Evolutionary conservation across 176 grass and related monocot genomes (phyloP).

Genomic region (Oryza longistaminata): DNA sequence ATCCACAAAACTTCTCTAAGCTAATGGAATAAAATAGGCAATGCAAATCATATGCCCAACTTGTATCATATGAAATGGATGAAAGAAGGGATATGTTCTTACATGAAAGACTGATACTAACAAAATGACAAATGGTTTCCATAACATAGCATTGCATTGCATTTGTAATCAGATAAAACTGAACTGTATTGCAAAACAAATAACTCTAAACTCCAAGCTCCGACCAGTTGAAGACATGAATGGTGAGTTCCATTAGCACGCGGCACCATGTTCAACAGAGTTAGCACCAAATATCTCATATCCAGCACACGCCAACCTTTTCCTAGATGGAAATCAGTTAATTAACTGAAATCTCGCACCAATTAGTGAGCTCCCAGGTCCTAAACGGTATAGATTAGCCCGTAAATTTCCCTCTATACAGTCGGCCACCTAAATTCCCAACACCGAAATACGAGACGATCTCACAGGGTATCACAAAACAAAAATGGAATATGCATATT

Average conservation of each 20-base stretch:
- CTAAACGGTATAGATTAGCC: neutral
- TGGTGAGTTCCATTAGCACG: neutral
- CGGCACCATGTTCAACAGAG: neutral
- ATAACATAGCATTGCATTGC: neutral
- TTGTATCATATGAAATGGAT: neutral
- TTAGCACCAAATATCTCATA: neutral
- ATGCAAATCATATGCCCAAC: neutral
- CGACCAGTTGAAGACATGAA: neutral
- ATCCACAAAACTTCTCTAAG: neutral
- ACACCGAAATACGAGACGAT: neutral
- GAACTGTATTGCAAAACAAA: neutral
- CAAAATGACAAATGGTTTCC: neutral
- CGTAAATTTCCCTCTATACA: neutral
- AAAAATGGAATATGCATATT: neutral
- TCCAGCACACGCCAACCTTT: no score
- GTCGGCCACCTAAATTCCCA: neutral
- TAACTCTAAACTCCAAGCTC: neutral
- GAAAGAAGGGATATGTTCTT: neutral
- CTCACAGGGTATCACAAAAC: neutral
- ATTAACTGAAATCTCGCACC: neutral
- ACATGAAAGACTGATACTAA: neutral
- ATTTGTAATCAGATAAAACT: neutral
- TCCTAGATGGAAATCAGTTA: neutral
- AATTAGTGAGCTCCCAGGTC: neutral
- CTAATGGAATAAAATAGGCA: neutral